A percentile compares a stretch with the other conserved stretches of the same genome.
These are phyloP conservation scores for Fusarium xyrophilum DNA, from an alignment of 2,329 filamentous ascomycete genomes.

Conservation along the genomic window DNA sequence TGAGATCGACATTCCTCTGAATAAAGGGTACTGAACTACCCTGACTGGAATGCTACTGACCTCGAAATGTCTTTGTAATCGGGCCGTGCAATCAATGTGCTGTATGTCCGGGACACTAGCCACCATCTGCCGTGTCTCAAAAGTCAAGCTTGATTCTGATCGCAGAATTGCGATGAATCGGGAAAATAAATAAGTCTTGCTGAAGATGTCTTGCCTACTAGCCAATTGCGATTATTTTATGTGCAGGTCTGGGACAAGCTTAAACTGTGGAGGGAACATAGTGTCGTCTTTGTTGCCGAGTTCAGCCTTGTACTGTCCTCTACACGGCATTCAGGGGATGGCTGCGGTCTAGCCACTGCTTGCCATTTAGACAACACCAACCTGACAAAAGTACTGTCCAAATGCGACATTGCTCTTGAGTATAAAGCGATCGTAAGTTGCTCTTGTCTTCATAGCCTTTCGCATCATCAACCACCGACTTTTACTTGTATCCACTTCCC, in stretches of 20 bases:
- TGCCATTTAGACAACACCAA: not conserved
- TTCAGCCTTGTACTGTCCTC: not conserved
- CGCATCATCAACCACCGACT: not conserved
- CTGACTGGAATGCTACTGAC: not conserved
- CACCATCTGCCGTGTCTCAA: not conserved
- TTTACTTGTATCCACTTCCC: not conserved
- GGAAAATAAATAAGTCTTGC: not conserved
- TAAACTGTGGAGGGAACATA: not conserved
- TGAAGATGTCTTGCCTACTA: not conserved
- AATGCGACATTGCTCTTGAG: not conserved
- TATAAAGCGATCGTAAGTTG: not conserved
- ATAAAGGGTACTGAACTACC: too few species aligned
- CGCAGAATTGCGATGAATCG: too few species aligned
- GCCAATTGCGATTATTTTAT: not conserved
- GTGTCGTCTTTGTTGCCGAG: not conserved
- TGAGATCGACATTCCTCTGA: not conserved
- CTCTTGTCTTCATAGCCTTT: not conserved
- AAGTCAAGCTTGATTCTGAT: not conserved
- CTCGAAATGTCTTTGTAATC: not conserved
- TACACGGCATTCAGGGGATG: not conserved
- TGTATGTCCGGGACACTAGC: not conserved
- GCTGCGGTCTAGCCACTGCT: not conserved
- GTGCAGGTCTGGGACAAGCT: not conserved
- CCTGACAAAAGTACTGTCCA: too few species aligned
- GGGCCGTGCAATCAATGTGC: not conserved